Conservation (phyloP, 2,329 filamentous ascomycete species). For the Pseudogymnoascus pannorum region DNA sequence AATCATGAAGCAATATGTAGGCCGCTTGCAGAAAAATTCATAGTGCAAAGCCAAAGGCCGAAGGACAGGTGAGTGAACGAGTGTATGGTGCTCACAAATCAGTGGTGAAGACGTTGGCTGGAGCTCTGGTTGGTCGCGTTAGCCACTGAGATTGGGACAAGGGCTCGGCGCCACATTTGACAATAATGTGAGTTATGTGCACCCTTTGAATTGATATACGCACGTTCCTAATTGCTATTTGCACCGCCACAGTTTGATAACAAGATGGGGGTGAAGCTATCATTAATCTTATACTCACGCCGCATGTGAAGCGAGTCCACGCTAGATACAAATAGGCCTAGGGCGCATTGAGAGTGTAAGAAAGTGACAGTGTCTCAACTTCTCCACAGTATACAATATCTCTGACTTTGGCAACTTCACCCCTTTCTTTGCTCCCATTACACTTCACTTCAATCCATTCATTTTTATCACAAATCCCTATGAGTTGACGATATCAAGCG, state of each 20-base stretch:
- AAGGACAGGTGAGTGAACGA: constrained; percentile 3
- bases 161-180: constrained; percentile 1
- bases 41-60: not conserved
- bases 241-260: constrained; percentile 5
- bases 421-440: constrained; percentile 3
- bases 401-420: constrained; percentile 4
- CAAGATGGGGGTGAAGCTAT: not conserved
- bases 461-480: constrained; percentile 1
- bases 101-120: not conserved
- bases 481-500: not conserved
- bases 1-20: constrained; percentile 5
- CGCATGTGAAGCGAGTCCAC: not conserved
- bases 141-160: constrained; percentile 4
- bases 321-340: not conserved
- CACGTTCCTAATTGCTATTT: not conserved
- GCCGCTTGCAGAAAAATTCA: constrained; percentile 2
- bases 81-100: constrained; percentile 7
- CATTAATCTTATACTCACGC: not conserved
- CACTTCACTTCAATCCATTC: constrained; percentile 4
- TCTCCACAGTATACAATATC: constrained; percentile 2
- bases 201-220: not conserved
- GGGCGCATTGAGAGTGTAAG: not conserved
- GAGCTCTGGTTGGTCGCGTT: constrained; percentile 7
- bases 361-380: not conserved
- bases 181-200: not conserved